phyloP scores from a whole-genome alignment of 2,329 filamentous ascomycete species.

The Furcasterigmium sp. region DNA sequence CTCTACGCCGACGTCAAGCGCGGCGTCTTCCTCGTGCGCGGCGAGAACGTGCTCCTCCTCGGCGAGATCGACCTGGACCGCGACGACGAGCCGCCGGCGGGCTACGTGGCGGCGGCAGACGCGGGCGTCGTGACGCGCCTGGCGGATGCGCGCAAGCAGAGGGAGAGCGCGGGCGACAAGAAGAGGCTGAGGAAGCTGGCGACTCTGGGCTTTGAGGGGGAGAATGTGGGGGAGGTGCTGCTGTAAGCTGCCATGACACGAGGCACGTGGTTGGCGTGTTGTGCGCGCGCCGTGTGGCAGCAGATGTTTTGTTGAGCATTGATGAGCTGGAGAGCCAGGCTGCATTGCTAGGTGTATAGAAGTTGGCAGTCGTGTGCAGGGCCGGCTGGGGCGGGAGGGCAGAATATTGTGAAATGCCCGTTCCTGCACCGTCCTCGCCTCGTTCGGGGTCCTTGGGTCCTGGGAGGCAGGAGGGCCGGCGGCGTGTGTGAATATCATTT shows the following conservation, averaged over 20 bases:
- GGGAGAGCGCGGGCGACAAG: constrained; percentile 71
- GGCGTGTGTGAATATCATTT: background rate
- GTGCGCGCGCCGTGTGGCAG: constrained; percentile 12
- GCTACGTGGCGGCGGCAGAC: constrained; percentile 60
- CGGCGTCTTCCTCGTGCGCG: constrained; percentile 86
- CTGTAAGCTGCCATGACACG: constrained; percentile 38
- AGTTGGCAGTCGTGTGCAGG: constrained; percentile 5
- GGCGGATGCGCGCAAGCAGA: constrained; percentile 64
- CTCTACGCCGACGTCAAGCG: constrained; percentile 81
- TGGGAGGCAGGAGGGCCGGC: background rate
- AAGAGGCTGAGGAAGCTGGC: constrained; percentile 64
- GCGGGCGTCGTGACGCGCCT: constrained; percentile 65
- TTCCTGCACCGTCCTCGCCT: background rate
- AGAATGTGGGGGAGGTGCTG: constrained; percentile 71
- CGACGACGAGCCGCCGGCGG: constrained; percentile 77
- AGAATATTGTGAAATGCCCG: constrained; percentile 63
- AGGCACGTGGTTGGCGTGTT: constrained; percentile 2
- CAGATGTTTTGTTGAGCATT: constrained; percentile 6
- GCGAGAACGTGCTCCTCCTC: constrained; percentile 93
- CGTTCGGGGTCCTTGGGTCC: background rate
- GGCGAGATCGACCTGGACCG: constrained; percentile 96
- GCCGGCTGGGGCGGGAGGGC: constrained; percentile 26
- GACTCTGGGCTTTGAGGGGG: constrained; percentile 80
- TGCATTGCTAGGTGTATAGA: constrained; percentile 10
- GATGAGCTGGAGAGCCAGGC: background rate